Conservation (phyloP, 192 early-diverging fungal genomes). For the Coemansia sp. region DNA sequence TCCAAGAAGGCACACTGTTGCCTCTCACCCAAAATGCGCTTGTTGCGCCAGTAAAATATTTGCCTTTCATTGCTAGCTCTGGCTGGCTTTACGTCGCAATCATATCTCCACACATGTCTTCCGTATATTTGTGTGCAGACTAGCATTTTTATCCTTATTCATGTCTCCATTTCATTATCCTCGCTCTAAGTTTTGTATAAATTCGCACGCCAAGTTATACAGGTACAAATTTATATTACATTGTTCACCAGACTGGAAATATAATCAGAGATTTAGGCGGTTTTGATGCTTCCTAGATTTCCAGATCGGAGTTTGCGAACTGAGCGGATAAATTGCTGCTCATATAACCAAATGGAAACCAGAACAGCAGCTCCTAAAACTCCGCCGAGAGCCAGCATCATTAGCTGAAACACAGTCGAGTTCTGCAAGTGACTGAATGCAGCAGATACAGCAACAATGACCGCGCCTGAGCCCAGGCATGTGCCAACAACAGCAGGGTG, state of each 20-base stretch:
- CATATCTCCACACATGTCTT: not conserved
- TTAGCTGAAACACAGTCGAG: slow-evolving; percentile 1
- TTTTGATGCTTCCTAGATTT: not conserved
- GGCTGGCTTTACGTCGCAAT: not conserved
- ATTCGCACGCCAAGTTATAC: slow-evolving; percentile 1
- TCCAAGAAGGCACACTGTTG: not conserved
- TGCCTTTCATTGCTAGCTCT: not conserved
- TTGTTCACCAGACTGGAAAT: not conserved
- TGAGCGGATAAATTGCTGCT: slow-evolving; percentile 30
- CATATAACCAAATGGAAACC: slow-evolving; percentile 27
- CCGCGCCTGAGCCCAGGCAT: slow-evolving; percentile 19
- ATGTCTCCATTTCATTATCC: not conserved
- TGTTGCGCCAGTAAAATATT: not conserved
- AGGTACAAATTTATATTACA: not conserved
- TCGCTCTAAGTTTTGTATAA: slow-evolving; percentile 6
- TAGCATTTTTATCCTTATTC: not conserved
- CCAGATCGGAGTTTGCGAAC: slow-evolving; percentile 22
- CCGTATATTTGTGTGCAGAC: not conserved
- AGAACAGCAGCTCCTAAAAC: slow-evolving; percentile 20
- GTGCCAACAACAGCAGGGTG: slow-evolving; percentile 22
- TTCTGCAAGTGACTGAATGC: not conserved
- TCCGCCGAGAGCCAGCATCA: slow-evolving; percentile 17
- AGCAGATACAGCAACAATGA: not conserved
- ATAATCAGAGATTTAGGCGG: slow-evolving; percentile 1
- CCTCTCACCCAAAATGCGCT: not conserved